A percentile compares a stretch with the other conserved stretches of the same genome.
Conservation (phyloP, 176 grass and related monocot species). For the Raddia distichophylla region DNA sequence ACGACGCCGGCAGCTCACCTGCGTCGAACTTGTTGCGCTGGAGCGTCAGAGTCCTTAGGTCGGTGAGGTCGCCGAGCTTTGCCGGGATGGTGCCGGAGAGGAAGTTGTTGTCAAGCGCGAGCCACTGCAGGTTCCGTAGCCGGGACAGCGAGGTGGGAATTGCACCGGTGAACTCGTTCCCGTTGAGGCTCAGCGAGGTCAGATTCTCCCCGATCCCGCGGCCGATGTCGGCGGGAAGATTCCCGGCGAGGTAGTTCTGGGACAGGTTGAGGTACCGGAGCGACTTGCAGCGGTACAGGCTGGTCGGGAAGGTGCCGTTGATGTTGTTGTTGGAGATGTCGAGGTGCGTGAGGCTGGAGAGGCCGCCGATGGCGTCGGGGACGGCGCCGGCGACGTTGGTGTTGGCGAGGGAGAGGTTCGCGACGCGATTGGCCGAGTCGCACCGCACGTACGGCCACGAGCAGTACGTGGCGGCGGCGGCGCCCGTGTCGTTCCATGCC, state of each 20-base stretch:
- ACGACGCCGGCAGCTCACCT: conserved; percentile 48
- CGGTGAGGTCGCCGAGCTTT: conserved; percentile 53
- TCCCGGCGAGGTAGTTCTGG: conserved; percentile 45
- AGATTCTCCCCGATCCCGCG: conserved; percentile 22
- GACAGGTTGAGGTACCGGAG: conserved; percentile 61
- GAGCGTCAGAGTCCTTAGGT: conserved; percentile 35
- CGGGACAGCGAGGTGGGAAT: conserved; percentile 52
- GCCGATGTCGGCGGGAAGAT: conserved; percentile 59
- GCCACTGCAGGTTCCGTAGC: conserved; percentile 30
- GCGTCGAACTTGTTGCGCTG: conserved; percentile 37
- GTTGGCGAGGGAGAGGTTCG: conserved; percentile 33
- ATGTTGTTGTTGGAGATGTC: conserved; percentile 58
- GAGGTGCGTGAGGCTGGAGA: conserved; percentile 51
- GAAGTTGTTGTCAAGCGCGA: conserved; percentile 40
- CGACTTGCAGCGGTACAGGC: conserved; percentile 44
- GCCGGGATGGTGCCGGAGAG: conserved; percentile 48
- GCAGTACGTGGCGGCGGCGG: conserved; percentile 45
- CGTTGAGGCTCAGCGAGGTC: conserved; percentile 33
- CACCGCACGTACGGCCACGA: conserved; percentile 56
- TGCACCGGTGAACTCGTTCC: conserved; percentile 45
- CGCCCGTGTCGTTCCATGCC: conserved; percentile 41
- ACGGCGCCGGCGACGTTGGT: conserved; percentile 36
- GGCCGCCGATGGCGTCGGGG: conserved; percentile 53
- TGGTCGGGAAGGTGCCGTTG: conserved; percentile 38
- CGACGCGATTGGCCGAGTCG: conserved; percentile 42